Evolutionary conservation across 2,329 filamentous ascomycete genomes (phyloP), one percentile per base, ranked within the genome.

Genomic region (Tolypocladium pustulatum): DNA sequence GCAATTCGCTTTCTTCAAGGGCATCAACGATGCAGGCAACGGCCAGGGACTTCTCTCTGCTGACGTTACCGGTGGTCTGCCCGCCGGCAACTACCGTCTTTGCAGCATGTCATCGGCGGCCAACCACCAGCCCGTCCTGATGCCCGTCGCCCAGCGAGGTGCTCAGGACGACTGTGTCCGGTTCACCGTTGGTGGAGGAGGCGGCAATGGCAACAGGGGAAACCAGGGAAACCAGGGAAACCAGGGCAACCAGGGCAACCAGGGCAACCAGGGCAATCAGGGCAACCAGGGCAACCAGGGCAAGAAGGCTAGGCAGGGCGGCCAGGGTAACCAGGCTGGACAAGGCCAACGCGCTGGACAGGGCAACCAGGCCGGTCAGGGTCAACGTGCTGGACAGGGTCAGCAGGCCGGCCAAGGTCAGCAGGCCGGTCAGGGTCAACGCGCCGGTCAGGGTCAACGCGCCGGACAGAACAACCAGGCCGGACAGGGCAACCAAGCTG

Each of bases 141-240:
- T 86, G 83, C 83, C 84, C 56, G 80, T 87, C 57, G 84, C 85
- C 58, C 84, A 87, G 73, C 81, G 85, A 70, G 85, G 85, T 71
- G 76, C 81, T 53, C 84, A 87, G 68, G 85, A 88, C 65, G 84
- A 87, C 68, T 87, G 84, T 68, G 73, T 78, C 56, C 82, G 82
- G 66, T 83, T 86, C 66, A 81, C 77, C 52, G 82, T 84, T n/a
- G 69, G 60, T 46, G 54, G 41, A 32, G 46, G 46, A 4, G 61
- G 61, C 34, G 63, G 65, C 25, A 62, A 62, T 56, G 62, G 59
- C 38, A 57, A 59, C 6, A 61, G 61, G 49, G 60, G 60, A 20
- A 58, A 57, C 20, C 59, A 58, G 0, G 62, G 61, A 40, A 59
- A 64, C 13, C 49, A 41, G 46, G 61, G 58, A n/a, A 59, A 58